Evolutionary conservation across 2,329 filamentous ascomycete genomes (phyloP).

Genomic region (Verticillium longisporum): DNA sequence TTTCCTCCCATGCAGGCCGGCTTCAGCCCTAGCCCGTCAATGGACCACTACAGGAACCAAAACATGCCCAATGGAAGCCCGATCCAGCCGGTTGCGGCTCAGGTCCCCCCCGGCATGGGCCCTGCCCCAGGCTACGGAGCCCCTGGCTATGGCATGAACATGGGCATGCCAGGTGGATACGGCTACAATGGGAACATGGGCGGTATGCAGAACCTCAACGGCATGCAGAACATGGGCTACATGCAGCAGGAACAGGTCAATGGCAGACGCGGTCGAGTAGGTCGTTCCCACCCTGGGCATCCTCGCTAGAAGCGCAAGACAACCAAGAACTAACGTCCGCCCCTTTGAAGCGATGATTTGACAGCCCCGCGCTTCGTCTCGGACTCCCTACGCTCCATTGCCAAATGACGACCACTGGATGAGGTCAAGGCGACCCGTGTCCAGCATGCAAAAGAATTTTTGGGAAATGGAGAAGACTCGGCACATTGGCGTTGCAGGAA

Average conservation of each 20-base stretch:
- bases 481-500: background rate
- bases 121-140: conserved; percentile 32
- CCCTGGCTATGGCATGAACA: conserved; percentile 41
- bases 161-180: conserved; percentile 35
- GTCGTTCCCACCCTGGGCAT: conserved; percentile 23
- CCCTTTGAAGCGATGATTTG: background rate
- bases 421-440: background rate
- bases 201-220: conserved; percentile 11
- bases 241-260: conserved; percentile 51
- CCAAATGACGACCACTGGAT: background rate
- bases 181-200: conserved; percentile 34
- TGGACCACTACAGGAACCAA: conserved; percentile 51
- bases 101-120: conserved; percentile 24
- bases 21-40: conserved; percentile 38
- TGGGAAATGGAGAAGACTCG: background rate
- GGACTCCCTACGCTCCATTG: background rate
- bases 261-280: conserved; percentile 52
- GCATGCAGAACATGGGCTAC: conserved; percentile 44
- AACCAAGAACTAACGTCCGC: background rate
- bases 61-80: conserved; percentile 44
- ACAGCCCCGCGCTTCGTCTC: background rate
- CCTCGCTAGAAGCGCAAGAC: background rate
- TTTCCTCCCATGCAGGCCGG: conserved; percentile 50
- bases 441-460: background rate
- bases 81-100: conserved; percentile 35